A percentile compares a stretch with the other conserved stretches of the same genome.
These are phyloP conservation scores for Ceratocystis variospora DNA, from an alignment of 2,329 filamentous ascomycete genomes.

Conservation along the genomic window DNA sequence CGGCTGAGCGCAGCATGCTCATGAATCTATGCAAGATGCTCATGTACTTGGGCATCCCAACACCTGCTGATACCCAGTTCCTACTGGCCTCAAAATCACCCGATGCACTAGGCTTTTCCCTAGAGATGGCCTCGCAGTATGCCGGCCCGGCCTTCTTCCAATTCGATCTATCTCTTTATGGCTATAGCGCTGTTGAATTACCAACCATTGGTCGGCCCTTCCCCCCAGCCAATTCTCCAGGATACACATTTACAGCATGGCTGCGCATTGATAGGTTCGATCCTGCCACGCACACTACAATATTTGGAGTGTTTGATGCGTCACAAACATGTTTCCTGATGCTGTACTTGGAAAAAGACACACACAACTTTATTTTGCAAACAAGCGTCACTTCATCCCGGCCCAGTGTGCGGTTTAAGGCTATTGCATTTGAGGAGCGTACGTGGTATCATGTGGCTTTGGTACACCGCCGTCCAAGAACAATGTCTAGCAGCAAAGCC, in stretches of 20 bases:
- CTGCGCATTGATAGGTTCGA: conserved; percentile 81
- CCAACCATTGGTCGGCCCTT: conserved; percentile 74
- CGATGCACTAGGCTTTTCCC: conserved; percentile 51
- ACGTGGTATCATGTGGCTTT: conserved; percentile 90
- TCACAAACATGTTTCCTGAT: conserved; percentile 89
- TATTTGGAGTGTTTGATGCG: conserved; percentile 88
- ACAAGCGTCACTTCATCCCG: conserved; percentile 77
- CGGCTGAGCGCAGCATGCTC: conserved; percentile 45
- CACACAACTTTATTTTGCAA: conserved; percentile 85
- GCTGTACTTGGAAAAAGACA: conserved; percentile 86
- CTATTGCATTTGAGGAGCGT: conserved; percentile 57
- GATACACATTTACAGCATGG: conserved; percentile 87
- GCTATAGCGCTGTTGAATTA: conserved; percentile 81
- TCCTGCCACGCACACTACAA: conserved; percentile 69
- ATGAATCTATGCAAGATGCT: conserved; percentile 54
- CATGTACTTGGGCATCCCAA: conserved; percentile 61
- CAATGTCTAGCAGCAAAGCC: conserved; percentile 64
- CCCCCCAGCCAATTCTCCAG: conserved; percentile 62
- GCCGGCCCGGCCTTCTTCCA: conserved; percentile 75
- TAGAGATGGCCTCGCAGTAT: conserved; percentile 60
- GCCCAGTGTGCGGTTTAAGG: conserved; percentile 89
- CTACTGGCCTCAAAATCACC: conserved; percentile 44
- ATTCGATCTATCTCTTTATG: conserved; percentile 79
- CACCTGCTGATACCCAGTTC: conserved; percentile 69
- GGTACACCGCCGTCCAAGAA: conserved; percentile 66